These are phyloP conservation scores for Phialophora expanda DNA, from an alignment of 2,329 filamentous ascomycete genomes.

Conservation along the genomic window DNA sequence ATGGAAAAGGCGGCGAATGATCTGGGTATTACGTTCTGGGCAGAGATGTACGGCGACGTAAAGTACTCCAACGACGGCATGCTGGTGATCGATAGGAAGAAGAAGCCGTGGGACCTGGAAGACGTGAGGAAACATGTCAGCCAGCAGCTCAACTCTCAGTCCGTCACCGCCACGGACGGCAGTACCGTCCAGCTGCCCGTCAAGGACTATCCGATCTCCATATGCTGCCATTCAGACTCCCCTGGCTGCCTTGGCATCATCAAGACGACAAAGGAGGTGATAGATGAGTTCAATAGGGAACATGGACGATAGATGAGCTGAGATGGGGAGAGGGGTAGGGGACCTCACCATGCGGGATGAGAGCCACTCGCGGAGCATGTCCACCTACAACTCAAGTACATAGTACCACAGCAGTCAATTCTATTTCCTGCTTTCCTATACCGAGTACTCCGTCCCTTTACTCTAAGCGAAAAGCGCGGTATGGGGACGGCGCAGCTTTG, in stretches of 20 bases:
- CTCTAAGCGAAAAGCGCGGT: not conserved
- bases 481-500: not conserved
- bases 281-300: constrained; percentile 51
- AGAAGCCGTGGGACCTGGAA: constrained; percentile 55
- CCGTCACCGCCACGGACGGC: constrained; percentile 51
- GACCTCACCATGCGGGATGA: not conserved
- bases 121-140: constrained; percentile 51
- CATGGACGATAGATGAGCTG: constrained; percentile 31
- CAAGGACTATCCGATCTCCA: constrained; percentile 50
- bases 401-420: not conserved
- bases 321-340: not conserved
- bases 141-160: constrained; percentile 51
- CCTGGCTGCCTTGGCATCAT: constrained; percentile 55
- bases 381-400: not conserved
- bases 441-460: not conserved
- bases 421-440: not conserved
- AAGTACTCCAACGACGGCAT: constrained; percentile 59
- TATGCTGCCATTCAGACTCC: constrained; percentile 57
- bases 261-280: constrained; percentile 48
- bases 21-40: constrained; percentile 59
- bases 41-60: constrained; percentile 62
- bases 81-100: constrained; percentile 63
- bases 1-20: constrained; percentile 62
- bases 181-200: constrained; percentile 48
- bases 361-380: not conserved